phyloP scores from a whole-genome alignment of 805 yeast genomes.

The Kodamaea laetipori region DNA sequence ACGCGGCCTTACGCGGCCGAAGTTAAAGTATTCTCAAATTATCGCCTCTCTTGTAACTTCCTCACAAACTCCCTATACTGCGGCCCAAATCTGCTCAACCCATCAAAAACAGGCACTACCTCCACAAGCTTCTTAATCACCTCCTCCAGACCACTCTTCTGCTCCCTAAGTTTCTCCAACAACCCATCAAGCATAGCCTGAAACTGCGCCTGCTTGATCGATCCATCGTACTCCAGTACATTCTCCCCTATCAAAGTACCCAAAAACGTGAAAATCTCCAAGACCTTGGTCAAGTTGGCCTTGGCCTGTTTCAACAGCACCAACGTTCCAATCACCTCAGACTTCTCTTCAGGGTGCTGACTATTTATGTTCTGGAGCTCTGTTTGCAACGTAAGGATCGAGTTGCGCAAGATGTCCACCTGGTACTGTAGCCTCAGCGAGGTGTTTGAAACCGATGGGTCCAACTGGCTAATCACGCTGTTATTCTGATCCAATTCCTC shows the following conservation, averaged over 20 bases:
- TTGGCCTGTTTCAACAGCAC: constrained; percentile 48
- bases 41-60: constrained; percentile 27
- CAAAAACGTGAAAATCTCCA: constrained; percentile 43
- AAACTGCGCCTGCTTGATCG: constrained; percentile 39
- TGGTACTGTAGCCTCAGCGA: constrained; percentile 64
- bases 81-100: constrained; percentile 51
- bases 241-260: constrained; percentile 2
- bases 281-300: constrained; percentile 47
- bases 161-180: constrained; percentile 47
- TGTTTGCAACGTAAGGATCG: constrained; percentile 55
- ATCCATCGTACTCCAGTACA: constrained; percentile 22
- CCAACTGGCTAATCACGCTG: constrained; percentile 17
- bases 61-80: constrained; percentile 54
- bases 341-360: constrained; percentile 11
- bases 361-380: constrained; percentile 21
- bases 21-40: too few species aligned
- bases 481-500: constrained; percentile 43
- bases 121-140: constrained; percentile 51
- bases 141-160: constrained; percentile 32
- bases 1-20: too few species aligned
- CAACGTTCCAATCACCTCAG: constrained; percentile 26
- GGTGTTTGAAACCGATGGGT: constrained; percentile 28
- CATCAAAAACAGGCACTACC: constrained; percentile 55
- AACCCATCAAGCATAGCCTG: constrained; percentile 35
- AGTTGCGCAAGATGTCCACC: constrained; percentile 58